These are phyloP conservation scores for Polygonum aviculare DNA, from an alignment of 148 eudicot genomes.

Conservation along the genomic window DNA sequence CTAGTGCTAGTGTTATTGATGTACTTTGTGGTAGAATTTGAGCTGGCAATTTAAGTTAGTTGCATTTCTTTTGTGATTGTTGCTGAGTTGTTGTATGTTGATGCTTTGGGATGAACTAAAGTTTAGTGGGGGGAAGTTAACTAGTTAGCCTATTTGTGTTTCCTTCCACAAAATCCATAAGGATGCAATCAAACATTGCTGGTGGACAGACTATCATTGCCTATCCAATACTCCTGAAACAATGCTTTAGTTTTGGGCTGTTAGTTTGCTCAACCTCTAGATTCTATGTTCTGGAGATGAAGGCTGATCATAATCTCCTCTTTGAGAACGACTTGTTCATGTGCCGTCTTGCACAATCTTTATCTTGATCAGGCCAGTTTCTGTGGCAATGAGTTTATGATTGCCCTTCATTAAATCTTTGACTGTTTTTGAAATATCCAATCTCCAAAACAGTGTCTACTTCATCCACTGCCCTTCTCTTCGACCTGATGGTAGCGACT, in stretches of 20 bases:
- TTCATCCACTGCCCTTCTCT: background rate
- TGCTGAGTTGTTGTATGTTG: background rate
- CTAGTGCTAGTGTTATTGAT: background rate
- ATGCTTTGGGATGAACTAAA: too few relatives aligned
- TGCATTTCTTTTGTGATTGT: background rate
- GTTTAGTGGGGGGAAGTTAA: too few relatives aligned
- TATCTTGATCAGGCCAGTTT: background rate
- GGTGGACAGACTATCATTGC: too few relatives aligned
- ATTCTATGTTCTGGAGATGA: background rate
- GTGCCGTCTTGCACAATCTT: background rate
- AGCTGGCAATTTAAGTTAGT: background rate
- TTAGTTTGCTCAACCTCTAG: background rate
- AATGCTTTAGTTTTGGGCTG: background rate
- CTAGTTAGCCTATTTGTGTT: background rate
- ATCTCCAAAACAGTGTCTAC: background rate
- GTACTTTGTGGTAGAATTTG: background rate
- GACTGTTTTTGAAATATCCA: background rate
- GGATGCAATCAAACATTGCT: too few relatives aligned
- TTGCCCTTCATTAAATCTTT: background rate
- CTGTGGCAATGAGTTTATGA: background rate
- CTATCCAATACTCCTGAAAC: background rate
- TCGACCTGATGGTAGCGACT: background rate
- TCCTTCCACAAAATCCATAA: background rate
- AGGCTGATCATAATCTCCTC: background rate
- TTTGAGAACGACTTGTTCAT: background rate